Percentiles rank a stretch among this genome's conserved stretches.
phyloP scores from a whole-genome alignment of 2,329 filamentous ascomycete genomes.

The Trichoderma harzianum region DNA sequence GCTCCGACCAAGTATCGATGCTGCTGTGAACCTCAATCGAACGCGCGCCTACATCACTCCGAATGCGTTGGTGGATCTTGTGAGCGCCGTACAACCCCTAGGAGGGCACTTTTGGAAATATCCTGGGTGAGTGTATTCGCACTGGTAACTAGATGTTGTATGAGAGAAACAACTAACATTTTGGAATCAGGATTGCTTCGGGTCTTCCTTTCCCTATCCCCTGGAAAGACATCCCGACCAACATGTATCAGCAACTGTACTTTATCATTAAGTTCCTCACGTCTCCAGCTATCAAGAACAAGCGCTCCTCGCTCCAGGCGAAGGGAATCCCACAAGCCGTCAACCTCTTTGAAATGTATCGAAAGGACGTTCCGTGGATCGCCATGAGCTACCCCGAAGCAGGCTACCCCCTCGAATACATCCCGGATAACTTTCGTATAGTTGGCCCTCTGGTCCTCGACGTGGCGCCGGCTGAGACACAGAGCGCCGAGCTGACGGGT shows the following conservation, averaged over 20 bases:
- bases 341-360: conserved; percentile 20
- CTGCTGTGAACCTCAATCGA: conserved; percentile 22
- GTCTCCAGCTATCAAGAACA: conserved; percentile 17
- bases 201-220: conserved; percentile 45
- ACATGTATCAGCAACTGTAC: conserved; percentile 31
- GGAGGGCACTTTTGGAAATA: conserved; percentile 28
- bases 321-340: conserved; percentile 27
- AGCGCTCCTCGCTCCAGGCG: conserved; percentile 33
- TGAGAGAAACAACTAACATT: not conserved
- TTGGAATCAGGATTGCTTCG: conserved; percentile 34
- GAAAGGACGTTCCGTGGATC: conserved; percentile 28
- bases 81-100: conserved; percentile 37
- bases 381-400: conserved; percentile 27
- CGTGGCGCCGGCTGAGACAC: conserved; percentile 32
- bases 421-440: conserved; percentile 28
- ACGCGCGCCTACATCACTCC: conserved; percentile 41
- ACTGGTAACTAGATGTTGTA: not conserved
- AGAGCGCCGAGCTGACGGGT: conserved; percentile 39
- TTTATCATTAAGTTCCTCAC: conserved; percentile 23
- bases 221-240: conserved; percentile 38
- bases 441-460: conserved; percentile 46
- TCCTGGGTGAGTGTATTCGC: not conserved
- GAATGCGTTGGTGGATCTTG: conserved; percentile 41
- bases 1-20: conserved; percentile 29
- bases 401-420: conserved; percentile 26